These are phyloP conservation scores for Hortiboletus flavorubellus DNA, from an alignment of 768 basidiomycete genomes.

Conservation along the genomic window DNA sequence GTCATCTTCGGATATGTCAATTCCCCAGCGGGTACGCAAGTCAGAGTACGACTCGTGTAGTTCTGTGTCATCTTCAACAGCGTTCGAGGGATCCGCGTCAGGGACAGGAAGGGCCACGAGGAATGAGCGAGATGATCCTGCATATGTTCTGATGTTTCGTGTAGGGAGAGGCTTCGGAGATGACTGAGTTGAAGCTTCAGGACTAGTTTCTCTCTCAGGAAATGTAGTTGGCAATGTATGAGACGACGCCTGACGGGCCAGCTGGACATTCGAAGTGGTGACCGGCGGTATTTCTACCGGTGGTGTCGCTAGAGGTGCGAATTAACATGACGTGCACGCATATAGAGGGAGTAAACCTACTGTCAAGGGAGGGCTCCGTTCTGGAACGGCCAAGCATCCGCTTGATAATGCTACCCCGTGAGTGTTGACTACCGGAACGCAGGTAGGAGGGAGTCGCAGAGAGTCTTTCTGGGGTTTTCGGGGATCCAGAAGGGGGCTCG, in stretches of 20 bases:
- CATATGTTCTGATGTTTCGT: constrained; percentile 61
- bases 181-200: constrained; percentile 23
- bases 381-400: constrained; percentile 71
- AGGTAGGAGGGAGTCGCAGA: constrained; percentile 14
- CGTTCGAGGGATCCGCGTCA: constrained; percentile 23
- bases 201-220: constrained; percentile 25
- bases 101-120: constrained; percentile 55
- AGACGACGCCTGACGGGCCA: constrained; percentile 23
- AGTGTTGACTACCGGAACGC: constrained; percentile 21
- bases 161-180: constrained; percentile 26
- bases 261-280: neutral
- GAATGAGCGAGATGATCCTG: constrained; percentile 77
- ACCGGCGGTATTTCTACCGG: neutral
- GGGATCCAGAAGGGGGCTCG: neutral
- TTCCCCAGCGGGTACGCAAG: constrained; percentile 74
- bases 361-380: constrained; percentile 54
- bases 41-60: constrained; percentile 73
- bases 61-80: constrained; percentile 47
- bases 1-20: constrained; percentile 77
- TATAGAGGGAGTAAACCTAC: constrained; percentile 6
- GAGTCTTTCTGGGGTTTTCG: constrained; percentile 25
- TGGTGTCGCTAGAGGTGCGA: constrained; percentile 2
- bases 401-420: constrained; percentile 49
- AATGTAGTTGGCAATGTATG: constrained; percentile 21
- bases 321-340: neutral